Base-by-base conservation (phyloP, 768 basidiomycete species). In the Mycena epipterygia region DNA sequence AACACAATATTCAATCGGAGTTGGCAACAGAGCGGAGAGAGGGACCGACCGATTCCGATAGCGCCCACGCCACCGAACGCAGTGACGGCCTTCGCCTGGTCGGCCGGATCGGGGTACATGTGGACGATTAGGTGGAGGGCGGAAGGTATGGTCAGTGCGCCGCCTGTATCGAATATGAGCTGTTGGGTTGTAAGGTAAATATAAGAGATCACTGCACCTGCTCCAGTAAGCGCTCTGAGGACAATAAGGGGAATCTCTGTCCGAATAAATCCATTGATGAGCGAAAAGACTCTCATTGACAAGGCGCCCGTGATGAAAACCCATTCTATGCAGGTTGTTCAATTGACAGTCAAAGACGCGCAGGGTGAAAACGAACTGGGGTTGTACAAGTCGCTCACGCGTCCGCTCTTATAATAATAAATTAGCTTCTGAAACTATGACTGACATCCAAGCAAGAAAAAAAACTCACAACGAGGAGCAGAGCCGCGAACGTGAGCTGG, bases 81-180 rank as follows among this genome's bases (percentile, higher is more conserved):
- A 11, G 81, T 81, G 23, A 90, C 82, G 12, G 87, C 89, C 29
- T 80, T 81, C 49, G 87, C 82, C 71, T 89, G 88, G 51, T 83
- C 80, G 7, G 68, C 71, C 8, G 84, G 84, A 16, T 86, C 83
- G 0, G 88, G 85, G 76, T 86, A 90, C 72, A 87, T 78, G 49
- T 83, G 81, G 8, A 89, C 86, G 27, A 89, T 81, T 37, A 90
- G 79, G 42, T 83, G 78, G n/a, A 86, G 76, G 8, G 88, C 85
- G 4, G 87, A 86, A 3, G 88, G 88, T 41, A 89, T 82, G 12
- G 85, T 86, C 79, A 88, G 76, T 2, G 87, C 81, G 23, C 86
- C 88, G 16, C 81, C 86, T 81, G 79, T 71, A 49, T 23, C 16
- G 11, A 53, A 19, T 63, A 27, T 23, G 27, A 17, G 55, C 14